A percentile compares a stretch with the other conserved stretches of the same genome.
Evolutionary conservation across 2,329 filamentous ascomycete genomes (phyloP).

Genomic region (Thermochaetoides dissita): DNA sequence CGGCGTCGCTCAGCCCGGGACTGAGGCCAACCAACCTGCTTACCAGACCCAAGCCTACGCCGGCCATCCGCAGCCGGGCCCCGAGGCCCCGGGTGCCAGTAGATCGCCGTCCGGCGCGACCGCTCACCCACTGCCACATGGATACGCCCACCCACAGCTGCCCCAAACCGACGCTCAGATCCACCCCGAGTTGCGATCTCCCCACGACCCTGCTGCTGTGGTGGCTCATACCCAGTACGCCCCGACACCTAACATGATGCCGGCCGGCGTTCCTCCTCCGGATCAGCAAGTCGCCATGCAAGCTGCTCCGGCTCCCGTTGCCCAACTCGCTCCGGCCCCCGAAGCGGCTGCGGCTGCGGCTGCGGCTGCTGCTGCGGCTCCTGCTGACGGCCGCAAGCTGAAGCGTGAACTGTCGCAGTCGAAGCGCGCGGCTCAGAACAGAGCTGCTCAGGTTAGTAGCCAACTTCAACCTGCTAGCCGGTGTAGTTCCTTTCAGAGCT

Average conservation of each 20-base stretch:
- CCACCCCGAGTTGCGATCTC: conserved; percentile 32
- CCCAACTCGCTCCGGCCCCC: conserved; percentile 8
- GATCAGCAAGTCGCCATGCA: conserved; percentile 15
- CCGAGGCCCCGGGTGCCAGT: conserved; percentile 4
- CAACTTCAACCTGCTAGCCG: not conserved
- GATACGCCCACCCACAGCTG: conserved; percentile 26
- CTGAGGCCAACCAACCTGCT: conserved; percentile 5
- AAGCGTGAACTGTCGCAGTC: conserved; percentile 89
- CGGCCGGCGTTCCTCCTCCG: conserved; percentile 16
- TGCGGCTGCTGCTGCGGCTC: conserved; percentile 16
- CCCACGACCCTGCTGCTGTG: conserved; percentile 10
- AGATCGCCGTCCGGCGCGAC: conserved; percentile 9
- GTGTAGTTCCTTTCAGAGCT: no score
- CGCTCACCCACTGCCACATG: conserved; percentile 23
- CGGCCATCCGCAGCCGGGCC: conserved; percentile 6
- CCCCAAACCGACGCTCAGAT: conserved; percentile 31
- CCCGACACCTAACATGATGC: conserved; percentile 22
- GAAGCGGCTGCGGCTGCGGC: conserved; percentile 18
- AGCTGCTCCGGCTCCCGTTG: not conserved
- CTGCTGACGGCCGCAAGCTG: conserved; percentile 52
- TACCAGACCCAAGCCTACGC: conserved; percentile 6
- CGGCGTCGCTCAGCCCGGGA: conserved; percentile 1
- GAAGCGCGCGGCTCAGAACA: conserved; percentile 91
- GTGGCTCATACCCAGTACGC: conserved; percentile 11
- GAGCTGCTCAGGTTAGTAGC: conserved; percentile 75